Evolutionary conservation across 202 grass and related monocot genomes (phyloP).

Genomic region (Digitaria exilis): DNA sequence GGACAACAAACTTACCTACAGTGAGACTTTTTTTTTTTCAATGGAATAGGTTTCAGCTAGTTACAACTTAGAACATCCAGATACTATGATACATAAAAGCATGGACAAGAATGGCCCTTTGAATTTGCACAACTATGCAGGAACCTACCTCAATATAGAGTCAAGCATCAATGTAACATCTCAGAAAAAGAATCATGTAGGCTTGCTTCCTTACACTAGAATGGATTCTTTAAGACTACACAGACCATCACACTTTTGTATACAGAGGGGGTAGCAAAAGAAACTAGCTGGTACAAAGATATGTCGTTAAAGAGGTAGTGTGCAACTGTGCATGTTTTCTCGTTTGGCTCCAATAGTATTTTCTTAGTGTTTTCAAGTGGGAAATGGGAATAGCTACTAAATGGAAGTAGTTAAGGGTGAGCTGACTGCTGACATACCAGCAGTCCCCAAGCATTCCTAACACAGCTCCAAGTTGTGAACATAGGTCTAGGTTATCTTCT

Average conservation of each 20-base stretch:
- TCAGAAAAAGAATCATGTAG: not conserved
- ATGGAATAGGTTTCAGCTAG: not conserved
- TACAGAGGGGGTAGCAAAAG: not conserved
- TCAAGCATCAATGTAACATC: conserved; percentile 3
- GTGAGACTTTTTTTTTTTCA: not conserved
- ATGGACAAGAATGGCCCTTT: not conserved
- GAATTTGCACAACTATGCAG: not conserved
- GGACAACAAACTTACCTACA: not conserved
- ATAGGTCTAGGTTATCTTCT: conserved; percentile 65
- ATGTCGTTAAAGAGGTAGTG: not conserved
- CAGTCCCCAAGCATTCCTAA: conserved; percentile 97
- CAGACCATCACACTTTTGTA: not conserved
- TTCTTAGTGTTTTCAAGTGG: not conserved
- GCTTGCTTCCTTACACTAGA: not conserved
- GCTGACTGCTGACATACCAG: conserved; percentile 54
- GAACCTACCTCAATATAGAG: not conserved
- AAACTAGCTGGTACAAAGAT: not conserved
- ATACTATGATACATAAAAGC: not conserved
- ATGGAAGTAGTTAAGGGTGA: not conserved
- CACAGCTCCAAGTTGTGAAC: conserved; percentile 90
- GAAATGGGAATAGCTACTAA: not conserved
- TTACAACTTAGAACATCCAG: conserved; percentile 20
- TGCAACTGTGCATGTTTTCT: not conserved
- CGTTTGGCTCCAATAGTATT: not conserved
- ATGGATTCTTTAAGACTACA: not conserved